phyloP scores from a whole-genome alignment of 2,329 filamentous ascomycete species.

The Trichoderma atrobrunneum region DNA sequence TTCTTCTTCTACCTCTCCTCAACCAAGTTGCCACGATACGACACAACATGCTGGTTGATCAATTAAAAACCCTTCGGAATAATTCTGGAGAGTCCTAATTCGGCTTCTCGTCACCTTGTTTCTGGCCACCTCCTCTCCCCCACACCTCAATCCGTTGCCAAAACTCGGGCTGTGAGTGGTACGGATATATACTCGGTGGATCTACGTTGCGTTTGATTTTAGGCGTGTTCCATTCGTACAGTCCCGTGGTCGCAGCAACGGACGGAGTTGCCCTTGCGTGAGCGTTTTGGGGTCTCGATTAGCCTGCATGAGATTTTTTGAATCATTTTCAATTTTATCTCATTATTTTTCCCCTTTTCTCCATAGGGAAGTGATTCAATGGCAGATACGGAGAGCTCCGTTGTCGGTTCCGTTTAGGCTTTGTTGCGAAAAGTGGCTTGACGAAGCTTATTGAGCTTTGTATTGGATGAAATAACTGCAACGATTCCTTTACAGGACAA shows the following conservation, averaged over 20 bases:
- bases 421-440: background rate
- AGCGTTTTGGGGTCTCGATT: background rate
- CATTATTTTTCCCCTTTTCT: background rate
- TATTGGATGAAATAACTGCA: background rate
- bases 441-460: background rate
- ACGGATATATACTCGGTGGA: slow-evolving; percentile 15
- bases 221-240: slow-evolving; percentile 1
- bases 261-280: background rate
- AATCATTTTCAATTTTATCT: background rate
- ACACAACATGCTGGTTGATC: background rate
- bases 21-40: background rate
- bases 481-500: background rate
- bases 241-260: background rate
- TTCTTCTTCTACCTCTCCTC: background rate
- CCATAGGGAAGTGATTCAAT: background rate
- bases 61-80: background rate
- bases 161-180: background rate
- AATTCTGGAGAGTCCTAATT: background rate
- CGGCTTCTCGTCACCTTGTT: background rate
- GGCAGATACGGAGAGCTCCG: background rate
- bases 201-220: background rate
- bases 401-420: background rate
- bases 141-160: background rate
- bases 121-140: background rate
- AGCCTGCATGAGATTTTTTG: background rate